Conservation (phyloP, 106 monocot genomes). For the Platanthera guangdongensis region DNA sequence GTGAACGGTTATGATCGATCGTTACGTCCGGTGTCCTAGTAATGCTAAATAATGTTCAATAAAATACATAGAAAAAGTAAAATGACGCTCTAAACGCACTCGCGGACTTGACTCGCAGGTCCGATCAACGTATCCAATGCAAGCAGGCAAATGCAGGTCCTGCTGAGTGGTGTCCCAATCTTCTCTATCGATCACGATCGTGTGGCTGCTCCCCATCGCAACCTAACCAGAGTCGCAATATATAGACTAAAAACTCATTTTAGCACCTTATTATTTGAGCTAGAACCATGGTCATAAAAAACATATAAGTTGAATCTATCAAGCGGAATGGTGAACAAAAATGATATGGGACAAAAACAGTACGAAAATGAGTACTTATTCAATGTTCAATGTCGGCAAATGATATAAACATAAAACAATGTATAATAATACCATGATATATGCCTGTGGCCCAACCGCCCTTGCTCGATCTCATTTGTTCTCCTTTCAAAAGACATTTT, state of each 20-base stretch:
- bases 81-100: too few relatives aligned
- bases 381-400: background rate
- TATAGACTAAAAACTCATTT: background rate
- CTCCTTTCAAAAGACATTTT: conserved; percentile 71
- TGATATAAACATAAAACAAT: background rate
- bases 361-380: background rate
- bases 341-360: background rate
- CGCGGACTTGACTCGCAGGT: too few relatives aligned
- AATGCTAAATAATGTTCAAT: too few relatives aligned
- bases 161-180: too few relatives aligned
- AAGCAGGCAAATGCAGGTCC: too few relatives aligned
- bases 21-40: too few relatives aligned
- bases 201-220: background rate
- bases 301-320: background rate
- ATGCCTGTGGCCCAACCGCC: conserved; percentile 78
- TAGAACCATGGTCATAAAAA: background rate
- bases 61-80: too few relatives aligned
- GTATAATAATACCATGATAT: conserved; percentile 64
- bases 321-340: background rate
- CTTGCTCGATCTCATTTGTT: conserved; percentile 75
- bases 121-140: too few relatives aligned
- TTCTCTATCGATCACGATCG: too few relatives aligned
- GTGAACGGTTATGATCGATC: too few relatives aligned
- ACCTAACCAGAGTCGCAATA: background rate
- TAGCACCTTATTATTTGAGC: background rate